These are phyloP conservation scores for Pseudogymnoascus sp. DNA, from an alignment of 2,329 filamentous ascomycete species.

Conservation along the genomic window DNA sequence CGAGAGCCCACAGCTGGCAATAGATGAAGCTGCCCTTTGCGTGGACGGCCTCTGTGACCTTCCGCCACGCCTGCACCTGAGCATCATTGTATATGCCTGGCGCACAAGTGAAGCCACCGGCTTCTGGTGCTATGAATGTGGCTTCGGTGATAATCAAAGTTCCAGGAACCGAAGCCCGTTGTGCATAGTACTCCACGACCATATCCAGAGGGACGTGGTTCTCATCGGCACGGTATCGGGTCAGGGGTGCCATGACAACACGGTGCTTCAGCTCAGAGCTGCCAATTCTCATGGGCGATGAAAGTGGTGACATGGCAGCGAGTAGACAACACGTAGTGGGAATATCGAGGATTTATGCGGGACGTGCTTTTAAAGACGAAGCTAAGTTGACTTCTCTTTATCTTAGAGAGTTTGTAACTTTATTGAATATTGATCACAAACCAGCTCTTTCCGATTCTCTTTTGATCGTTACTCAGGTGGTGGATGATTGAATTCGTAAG, in stretches of 20 bases:
- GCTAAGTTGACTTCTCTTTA: not conserved
- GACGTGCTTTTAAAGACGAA: not conserved
- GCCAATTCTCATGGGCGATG: constrained; percentile 35
- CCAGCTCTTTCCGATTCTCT: not conserved
- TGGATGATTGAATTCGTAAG: not conserved
- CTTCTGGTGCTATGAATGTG: constrained; percentile 40
- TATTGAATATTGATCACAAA: not conserved
- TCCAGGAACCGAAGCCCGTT: constrained; percentile 42
- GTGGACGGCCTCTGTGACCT: constrained; percentile 54
- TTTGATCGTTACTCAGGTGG: not conserved
- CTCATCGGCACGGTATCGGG: constrained; percentile 35
- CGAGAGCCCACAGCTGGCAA: constrained; percentile 53
- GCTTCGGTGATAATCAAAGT: constrained; percentile 52
- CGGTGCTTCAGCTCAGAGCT: constrained; percentile 34
- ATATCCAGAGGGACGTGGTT: constrained; percentile 37
- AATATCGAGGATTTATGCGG: not conserved
- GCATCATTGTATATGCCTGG: constrained; percentile 49
- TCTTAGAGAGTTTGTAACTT: not conserved
- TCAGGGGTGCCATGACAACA: constrained; percentile 41
- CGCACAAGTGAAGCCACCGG: constrained; percentile 39
- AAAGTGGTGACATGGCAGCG: constrained; percentile 25
- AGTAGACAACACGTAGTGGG: not conserved
- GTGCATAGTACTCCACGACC: constrained; percentile 41
- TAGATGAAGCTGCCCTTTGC: constrained; percentile 52
- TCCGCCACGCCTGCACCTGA: constrained; percentile 53